Evolutionary conservation across 257 asterid genomes (phyloP).

Genomic region (Anisodus acutangulus): DNA sequence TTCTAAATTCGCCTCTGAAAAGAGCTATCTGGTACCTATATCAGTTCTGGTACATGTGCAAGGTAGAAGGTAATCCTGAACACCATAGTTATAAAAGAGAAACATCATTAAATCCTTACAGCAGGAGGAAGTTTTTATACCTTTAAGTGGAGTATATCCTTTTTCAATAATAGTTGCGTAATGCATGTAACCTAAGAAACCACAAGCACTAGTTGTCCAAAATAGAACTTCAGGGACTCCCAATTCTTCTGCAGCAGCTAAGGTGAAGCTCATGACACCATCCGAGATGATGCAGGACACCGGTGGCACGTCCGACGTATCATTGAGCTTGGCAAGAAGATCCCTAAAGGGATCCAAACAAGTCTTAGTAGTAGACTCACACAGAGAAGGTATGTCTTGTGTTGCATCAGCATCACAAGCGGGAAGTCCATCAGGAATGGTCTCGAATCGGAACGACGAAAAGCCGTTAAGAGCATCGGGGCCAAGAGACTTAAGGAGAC

Average conservation of each 20-base stretch:
- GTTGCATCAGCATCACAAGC: neutral
- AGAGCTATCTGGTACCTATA: neutral
- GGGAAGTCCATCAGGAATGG: slow-evolving; percentile 27
- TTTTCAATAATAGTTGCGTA: slow-evolving; percentile 1
- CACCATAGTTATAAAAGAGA: too few relatives aligned
- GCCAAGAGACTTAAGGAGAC: slow-evolving; percentile 26
- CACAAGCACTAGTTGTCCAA: slow-evolving; percentile 34
- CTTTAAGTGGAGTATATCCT: slow-evolving; percentile 28
- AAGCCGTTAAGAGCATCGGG: neutral
- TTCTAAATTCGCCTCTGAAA: neutral
- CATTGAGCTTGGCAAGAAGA: slow-evolving; percentile 10
- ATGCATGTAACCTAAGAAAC: slow-evolving; percentile 30
- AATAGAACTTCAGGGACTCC: slow-evolving; percentile 19
- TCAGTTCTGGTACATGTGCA: too few relatives aligned
- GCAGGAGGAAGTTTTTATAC: neutral
- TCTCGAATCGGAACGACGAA: slow-evolving; percentile 2
- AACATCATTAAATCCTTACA: too few relatives aligned
- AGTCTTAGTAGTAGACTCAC: neutral
- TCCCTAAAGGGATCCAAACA: neutral
- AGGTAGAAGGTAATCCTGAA: too few relatives aligned
- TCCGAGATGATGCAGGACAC: slow-evolving; percentile 14
- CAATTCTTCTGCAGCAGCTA: slow-evolving; percentile 26
- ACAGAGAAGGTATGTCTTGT: slow-evolving; percentile 10
- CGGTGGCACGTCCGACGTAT: neutral
- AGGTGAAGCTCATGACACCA: slow-evolving; percentile 24